A percentile compares a stretch with the other conserved stretches of the same genome.
These are phyloP conservation scores for Kwoniella bestiolae DNA, from an alignment of 768 basidiomycete species.

Conservation along the genomic window DNA sequence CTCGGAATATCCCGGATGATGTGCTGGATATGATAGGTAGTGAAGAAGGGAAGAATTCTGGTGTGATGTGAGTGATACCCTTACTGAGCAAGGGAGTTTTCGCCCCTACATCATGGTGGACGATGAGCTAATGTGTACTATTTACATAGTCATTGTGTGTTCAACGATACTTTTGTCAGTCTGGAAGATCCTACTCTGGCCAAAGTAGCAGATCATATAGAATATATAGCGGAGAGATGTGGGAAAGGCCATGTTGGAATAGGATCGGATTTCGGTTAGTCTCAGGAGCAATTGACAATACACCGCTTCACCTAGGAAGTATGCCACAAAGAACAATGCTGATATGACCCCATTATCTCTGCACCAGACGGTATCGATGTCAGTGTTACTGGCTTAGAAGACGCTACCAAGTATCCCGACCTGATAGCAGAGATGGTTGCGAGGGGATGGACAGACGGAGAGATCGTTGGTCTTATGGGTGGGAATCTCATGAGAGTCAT, in stretches of 20 bases:
- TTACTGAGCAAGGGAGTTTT: neutral
- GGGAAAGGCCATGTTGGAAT: slow-evolving; percentile 34
- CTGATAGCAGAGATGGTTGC: slow-evolving; percentile 34
- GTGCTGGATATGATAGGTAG: slow-evolving; percentile 23
- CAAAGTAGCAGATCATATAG: slow-evolving; percentile 35
- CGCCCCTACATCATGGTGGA: neutral
- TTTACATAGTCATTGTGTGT: slow-evolving; percentile 31
- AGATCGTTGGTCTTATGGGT: slow-evolving; percentile 32
- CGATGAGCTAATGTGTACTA: too few species aligned
- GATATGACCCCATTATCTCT: too few species aligned
- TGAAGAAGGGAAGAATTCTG: slow-evolving; percentile 22
- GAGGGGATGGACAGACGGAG: slow-evolving; percentile 37
- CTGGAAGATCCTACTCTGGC: slow-evolving; percentile 22
- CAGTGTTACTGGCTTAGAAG: slow-evolving; percentile 33
- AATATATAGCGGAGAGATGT: slow-evolving; percentile 24
- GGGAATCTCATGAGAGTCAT: slow-evolving; percentile 37
- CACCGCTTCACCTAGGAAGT: too few species aligned
- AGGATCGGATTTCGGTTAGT: slow-evolving; percentile 31
- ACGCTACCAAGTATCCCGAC: slow-evolving; percentile 30
- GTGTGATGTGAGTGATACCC: slow-evolving; percentile 26
- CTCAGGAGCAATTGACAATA: too few species aligned
- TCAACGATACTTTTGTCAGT: slow-evolving; percentile 27
- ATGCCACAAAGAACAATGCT: too few species aligned
- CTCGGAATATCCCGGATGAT: slow-evolving; percentile 36
- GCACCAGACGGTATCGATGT: slow-evolving; percentile 30